Percentiles rank a stretch among this genome's conserved stretches.
These are phyloP conservation scores for Skeletonema menzelii DNA, from an alignment of 108 stramenopile genomes.

Conservation along the genomic window DNA sequence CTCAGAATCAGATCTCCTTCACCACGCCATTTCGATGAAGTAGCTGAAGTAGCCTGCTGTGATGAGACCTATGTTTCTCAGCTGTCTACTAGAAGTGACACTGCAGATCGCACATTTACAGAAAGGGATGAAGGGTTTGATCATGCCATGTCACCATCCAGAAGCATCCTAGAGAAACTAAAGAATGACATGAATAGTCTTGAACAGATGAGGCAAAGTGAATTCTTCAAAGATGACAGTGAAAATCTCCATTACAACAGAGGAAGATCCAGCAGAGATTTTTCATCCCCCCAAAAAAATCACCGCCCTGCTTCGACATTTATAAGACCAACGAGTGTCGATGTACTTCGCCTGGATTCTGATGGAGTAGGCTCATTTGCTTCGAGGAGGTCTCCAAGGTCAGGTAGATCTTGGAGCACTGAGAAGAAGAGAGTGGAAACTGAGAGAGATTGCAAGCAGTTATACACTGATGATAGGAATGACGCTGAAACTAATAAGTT, in stretches of 20 bases:
- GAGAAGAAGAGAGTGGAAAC: neutral
- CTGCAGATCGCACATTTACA: neutral
- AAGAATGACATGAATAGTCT: constrained; percentile 1
- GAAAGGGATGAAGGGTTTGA: neutral
- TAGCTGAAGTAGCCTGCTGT: neutral
- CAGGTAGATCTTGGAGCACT: neutral
- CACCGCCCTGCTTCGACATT: neutral
- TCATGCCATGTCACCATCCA: neutral
- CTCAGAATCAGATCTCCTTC: neutral
- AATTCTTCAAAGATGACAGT: neutral
- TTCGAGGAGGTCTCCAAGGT: neutral
- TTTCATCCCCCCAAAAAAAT: neutral
- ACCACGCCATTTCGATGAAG: neutral
- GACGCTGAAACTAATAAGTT: neutral
- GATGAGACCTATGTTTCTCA: neutral
- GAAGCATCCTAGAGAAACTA: neutral
- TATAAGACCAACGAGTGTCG: neutral
- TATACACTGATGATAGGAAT: too few relatives aligned
- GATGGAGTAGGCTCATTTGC: neutral
- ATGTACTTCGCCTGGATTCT: neutral
- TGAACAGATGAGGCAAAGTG: neutral
- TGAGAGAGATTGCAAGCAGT: constrained; percentile 1
- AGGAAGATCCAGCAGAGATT: neutral
- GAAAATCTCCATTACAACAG: neutral
- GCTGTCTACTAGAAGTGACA: neutral